Percentiles rank a stretch among this genome's conserved stretches.
These are phyloP conservation scores for Chloridella minuta DNA, from an alignment of 352 stramenopile species.

Conservation along the genomic window DNA sequence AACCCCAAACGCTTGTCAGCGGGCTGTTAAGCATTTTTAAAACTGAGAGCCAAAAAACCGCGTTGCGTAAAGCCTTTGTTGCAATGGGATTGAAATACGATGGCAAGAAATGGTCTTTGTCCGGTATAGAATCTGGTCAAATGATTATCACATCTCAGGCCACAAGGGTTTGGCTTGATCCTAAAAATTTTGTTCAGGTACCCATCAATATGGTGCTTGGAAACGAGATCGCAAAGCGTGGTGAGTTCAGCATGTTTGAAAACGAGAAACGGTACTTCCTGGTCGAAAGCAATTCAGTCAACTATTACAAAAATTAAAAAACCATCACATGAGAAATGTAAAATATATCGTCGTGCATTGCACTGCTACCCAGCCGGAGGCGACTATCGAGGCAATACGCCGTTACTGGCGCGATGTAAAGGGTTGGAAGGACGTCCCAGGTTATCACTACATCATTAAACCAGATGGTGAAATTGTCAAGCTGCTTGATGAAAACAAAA, in stretches of 20 bases:
- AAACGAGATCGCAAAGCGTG: neutral
- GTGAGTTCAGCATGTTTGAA: neutral
- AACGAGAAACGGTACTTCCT: neutral
- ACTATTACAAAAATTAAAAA: neutral
- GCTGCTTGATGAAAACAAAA: neutral
- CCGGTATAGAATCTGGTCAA: neutral
- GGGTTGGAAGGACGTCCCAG: neutral
- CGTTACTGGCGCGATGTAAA: neutral
- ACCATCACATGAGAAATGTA: neutral
- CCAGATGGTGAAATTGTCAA: neutral
- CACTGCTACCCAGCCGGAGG: neutral
- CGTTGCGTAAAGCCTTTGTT: neutral
- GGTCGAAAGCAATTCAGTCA: neutral
- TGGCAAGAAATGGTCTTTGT: neutral
- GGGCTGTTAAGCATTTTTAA: neutral
- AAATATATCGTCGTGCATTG: neutral
- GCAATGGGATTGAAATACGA: neutral
- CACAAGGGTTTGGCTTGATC: neutral
- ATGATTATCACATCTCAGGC: neutral
- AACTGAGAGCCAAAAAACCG: neutral
- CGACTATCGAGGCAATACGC: neutral
- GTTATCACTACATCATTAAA: conserved; percentile 1
- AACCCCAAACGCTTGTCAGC: neutral
- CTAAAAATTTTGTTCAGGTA: neutral
- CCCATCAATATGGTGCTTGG: neutral